Percentiles rank a stretch among this genome's conserved stretches.
Evolutionary conservation across 1,284 basidiomycete genomes (phyloP).

Genomic region (Neotropicomus parvogracilis): DNA sequence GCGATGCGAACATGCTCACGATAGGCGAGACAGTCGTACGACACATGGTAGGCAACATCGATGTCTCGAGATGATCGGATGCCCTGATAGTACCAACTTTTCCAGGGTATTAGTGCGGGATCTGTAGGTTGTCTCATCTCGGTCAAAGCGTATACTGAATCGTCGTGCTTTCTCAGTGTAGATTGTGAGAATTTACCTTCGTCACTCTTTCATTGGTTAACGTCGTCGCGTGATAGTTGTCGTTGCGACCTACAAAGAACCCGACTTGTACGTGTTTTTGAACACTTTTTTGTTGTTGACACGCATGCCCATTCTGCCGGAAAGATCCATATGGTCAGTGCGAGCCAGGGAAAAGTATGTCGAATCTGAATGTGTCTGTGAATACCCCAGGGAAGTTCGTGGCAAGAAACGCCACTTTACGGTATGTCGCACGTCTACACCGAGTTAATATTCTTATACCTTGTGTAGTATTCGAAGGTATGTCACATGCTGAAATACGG

Average conservation of each 20-base stretch:
- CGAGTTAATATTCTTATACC: slow-evolving; percentile 6
- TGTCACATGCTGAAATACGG: slow-evolving; percentile 18
- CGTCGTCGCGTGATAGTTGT: slow-evolving; percentile 47
- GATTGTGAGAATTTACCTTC: slow-evolving; percentile 49
- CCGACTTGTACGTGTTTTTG: slow-evolving; percentile 62
- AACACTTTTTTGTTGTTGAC: not conserved
- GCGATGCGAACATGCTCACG: slow-evolving; percentile 10
- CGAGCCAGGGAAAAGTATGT: slow-evolving; percentile 21
- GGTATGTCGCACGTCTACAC: slow-evolving; percentile 39
- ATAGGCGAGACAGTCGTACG: slow-evolving; percentile 44
- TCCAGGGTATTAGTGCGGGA: slow-evolving; percentile 71
- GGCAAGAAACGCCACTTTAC: slow-evolving; percentile 81
- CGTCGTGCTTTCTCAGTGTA: slow-evolving; percentile 41
- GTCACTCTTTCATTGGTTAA: slow-evolving; percentile 5
- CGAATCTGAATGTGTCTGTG: slow-evolving; percentile 16
- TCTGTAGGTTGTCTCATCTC: slow-evolving; percentile 49
- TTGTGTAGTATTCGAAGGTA: slow-evolving; percentile 75
- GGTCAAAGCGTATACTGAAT: slow-evolving; percentile 3
- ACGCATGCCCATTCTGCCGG: slow-evolving; percentile 25
- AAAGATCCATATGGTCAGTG: slow-evolving; percentile 69
- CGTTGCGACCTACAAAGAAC: slow-evolving; percentile 58
- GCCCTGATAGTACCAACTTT: slow-evolving; percentile 1
- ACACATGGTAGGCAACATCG: slow-evolving; percentile 44
- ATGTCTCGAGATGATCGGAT: not conserved
- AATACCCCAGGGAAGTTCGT: slow-evolving; percentile 71